These are phyloP conservation scores for Mariannaea sp. DNA, from an alignment of 2,329 filamentous ascomycete genomes.

Conservation along the genomic window DNA sequence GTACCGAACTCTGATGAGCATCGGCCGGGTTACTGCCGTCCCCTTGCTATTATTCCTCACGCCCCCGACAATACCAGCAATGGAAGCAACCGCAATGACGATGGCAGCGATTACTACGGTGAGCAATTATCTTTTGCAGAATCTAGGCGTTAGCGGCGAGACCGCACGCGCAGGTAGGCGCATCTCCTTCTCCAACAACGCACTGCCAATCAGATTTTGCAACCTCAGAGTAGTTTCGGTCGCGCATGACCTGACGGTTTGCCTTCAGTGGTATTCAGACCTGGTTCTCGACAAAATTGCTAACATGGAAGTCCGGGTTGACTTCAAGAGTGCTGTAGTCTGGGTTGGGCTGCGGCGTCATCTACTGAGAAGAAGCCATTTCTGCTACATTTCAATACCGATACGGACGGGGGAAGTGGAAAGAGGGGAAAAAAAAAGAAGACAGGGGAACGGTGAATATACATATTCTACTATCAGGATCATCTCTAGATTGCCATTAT, in stretches of 20 bases:
- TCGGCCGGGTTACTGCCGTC: neutral
- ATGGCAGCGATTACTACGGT: neutral
- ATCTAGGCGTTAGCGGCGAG: neutral
- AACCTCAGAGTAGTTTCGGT: neutral
- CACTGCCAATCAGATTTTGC: neutral
- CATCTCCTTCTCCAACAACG: neutral
- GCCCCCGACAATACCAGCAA: neutral
- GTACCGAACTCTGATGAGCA: neutral
- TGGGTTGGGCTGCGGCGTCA: neutral
- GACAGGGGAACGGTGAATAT: too few species aligned
- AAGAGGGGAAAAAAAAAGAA: neutral
- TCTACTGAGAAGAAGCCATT: neutral
- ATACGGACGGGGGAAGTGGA: neutral
- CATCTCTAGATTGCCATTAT: too few species aligned
- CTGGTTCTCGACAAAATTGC: neutral
- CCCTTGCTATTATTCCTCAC: neutral
- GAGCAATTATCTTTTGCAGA: neutral
- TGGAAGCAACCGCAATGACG: neutral
- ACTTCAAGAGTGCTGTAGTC: slow-evolving; percentile 9
- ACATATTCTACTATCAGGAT: too few species aligned
- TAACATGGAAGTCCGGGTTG: neutral
- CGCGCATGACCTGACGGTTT: neutral
- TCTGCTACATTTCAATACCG: neutral
- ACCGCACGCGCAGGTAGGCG: too few species aligned
- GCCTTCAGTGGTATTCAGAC: neutral